Base-by-base conservation (phyloP, 768 basidiomycete genomes). In the Collybia sordida region DNA sequence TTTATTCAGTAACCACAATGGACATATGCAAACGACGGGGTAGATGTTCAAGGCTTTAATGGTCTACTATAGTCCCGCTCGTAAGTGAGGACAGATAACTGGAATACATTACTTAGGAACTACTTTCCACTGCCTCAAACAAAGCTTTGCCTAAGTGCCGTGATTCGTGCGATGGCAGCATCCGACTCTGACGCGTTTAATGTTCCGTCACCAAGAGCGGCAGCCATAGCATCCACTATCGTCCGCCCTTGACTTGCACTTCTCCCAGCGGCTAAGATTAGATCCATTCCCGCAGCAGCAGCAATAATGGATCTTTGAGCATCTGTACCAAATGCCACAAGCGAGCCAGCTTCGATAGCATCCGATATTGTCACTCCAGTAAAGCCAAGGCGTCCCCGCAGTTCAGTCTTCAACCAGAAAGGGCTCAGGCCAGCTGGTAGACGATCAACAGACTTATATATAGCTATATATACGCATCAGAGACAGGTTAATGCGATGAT, bases 381-480 rank as follows among this genome's bases (percentile, higher is more conserved):
- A 21, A 57, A 57, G 38, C 52, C 55, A 19, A 57, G 19, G 38
- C 47, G 28, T 17, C 52, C 55, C 34, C 55, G 52, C 31, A 57
- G 41, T 24, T 57, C 55, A n/a, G 25, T 27, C 23, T 40, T 49
- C 31, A 51, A 25, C 41, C 50, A 51, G 9, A 45, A 35, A 23
- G 43, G 42, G 7, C 52, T 50, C 42, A 57, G 42, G 17, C 55
- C 52, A 4, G 55, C 47, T 6, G 55, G 55, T 12, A 49, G 37
- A 40, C 6, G 9, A 31, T 31, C 31, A 14, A 31, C 31, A 14
- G 31, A 31, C 14, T 31, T 31, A 14, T 31, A 31, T 31, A 31
- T 14, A 12, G 31, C 31, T 31, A 11, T 12, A 14, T n/a, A 12
- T 31, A 11, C 4, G 31, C 11, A 31, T 31, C 9, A 31, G 31